phyloP scores from a whole-genome alignment of 2,329 filamentous ascomycete genomes.

The Scleromitrula shiraiana region DNA sequence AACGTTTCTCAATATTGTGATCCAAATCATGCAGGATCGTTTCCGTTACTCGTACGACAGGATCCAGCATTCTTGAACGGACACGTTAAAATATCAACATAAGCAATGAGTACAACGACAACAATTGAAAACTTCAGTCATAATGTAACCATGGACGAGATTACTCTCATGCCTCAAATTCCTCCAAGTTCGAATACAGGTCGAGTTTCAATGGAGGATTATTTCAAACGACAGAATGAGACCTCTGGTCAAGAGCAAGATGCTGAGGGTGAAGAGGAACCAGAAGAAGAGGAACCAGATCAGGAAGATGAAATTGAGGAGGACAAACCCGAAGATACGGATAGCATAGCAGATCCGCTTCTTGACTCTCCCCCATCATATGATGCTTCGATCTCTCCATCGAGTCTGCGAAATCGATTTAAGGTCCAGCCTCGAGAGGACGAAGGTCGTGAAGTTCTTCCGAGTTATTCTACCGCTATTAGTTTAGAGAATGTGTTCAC shows the following conservation, averaged over 20 bases:
- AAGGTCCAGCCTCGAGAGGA: constrained; percentile 31
- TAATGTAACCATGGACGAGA: constrained; percentile 8
- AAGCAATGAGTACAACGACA: constrained; percentile 1
- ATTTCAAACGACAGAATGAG: constrained; percentile 3
- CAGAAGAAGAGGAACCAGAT: neutral
- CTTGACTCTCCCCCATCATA: constrained; percentile 19
- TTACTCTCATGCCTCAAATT: neutral
- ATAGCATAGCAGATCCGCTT: neutral
- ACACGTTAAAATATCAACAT: neutral
- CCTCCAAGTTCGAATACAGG: neutral
- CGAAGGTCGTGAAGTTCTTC: constrained; percentile 40
- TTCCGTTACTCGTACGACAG: neutral
- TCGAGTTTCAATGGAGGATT: constrained; percentile 4
- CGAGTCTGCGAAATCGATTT: constrained; percentile 16
- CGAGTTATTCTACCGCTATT: constrained; percentile 50
- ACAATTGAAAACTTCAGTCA: neutral
- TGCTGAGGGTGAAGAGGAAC: neutral
- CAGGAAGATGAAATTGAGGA: neutral
- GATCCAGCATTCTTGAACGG: neutral
- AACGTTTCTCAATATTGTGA: neutral
- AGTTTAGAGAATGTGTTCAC: constrained; percentile 49
- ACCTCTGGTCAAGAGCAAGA: neutral
- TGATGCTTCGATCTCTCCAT: constrained; percentile 14
- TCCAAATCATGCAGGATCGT: neutral
- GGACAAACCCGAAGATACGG: neutral